These are phyloP conservation scores for Picochlorum sp. DNA, from an alignment of 139 green algal genomes.

Conservation along the genomic window DNA sequence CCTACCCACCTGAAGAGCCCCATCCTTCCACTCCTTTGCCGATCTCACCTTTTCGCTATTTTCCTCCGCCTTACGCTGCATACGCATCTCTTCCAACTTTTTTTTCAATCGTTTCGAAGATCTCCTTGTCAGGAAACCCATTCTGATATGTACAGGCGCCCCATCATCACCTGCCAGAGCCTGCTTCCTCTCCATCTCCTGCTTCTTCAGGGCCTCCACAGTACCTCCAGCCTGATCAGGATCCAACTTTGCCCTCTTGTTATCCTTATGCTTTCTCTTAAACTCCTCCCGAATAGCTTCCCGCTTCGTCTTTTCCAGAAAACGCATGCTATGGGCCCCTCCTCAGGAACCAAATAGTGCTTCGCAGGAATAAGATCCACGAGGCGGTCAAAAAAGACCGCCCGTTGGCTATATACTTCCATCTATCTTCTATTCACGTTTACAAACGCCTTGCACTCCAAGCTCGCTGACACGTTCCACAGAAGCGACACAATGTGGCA, in stretches of 20 bases:
- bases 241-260: constrained; percentile 54
- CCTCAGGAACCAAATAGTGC: constrained; percentile 37
- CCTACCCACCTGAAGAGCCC: constrained; percentile 14
- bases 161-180: neutral
- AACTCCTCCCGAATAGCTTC: constrained; percentile 41
- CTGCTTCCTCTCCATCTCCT: neutral
- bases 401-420: neutral
- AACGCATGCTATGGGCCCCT: constrained; percentile 20
- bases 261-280: constrained; percentile 48
- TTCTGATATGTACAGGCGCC: neutral
- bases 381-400: constrained; percentile 58
- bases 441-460: too few relatives aligned
- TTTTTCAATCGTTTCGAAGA: constrained; percentile 47
- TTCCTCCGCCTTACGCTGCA: constrained; percentile 32
- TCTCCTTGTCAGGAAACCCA: constrained; percentile 23
- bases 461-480: too few relatives aligned
- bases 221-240: constrained; percentile 35
- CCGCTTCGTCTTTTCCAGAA: constrained; percentile 39
- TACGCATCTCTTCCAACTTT: constrained; percentile 40
- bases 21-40: constrained; percentile 31
- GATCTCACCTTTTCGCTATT: constrained; percentile 1
- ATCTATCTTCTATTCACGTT: neutral
- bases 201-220: constrained; percentile 22
- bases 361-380: constrained; percentile 58
- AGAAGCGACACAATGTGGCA: too few relatives aligned